Evolutionary conservation across 2,329 filamentous ascomycete species (phyloP), one percentile per base, ranked within the genome.

Genomic region (Beauveria sp.): DNA sequence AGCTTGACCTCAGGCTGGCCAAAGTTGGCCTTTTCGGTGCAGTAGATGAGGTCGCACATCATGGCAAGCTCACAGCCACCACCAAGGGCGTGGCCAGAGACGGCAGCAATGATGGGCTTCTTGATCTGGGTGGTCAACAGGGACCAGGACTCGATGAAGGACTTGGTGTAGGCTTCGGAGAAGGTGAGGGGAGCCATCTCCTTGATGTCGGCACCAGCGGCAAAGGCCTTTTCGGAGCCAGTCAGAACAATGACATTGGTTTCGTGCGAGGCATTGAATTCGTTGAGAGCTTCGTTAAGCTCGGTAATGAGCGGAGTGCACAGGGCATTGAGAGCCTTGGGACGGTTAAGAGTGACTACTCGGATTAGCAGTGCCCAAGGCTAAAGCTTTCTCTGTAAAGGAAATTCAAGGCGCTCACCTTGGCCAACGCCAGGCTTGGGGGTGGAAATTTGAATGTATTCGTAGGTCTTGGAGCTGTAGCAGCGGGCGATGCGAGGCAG

Each of bases 1-100:
- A 99, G 82, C 78, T 96, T 97, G 79, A 99, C 91, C 80, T 99
- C 95, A 1, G 95, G 95, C 78, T 98, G 95, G 14, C 95, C 95
- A 72, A 99, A 97, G 69, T 91, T 96, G 66, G 95, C 93, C 18
- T 77, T 85, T 56, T 87, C 82, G 2, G 90, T 93, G 77, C 90
- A 95, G 81, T 98, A 98, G 63, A 99, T 77, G 67, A 98, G 88
- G 73, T 99, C 95, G 71, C 89, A 91, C 95, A 98, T 99, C 81
- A 99, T 89, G 55, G 95, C 93, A 16, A 99, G 84, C 79, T 99
- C 95, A 73, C 95, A 99, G 52, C 95, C 95, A 58, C 95, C 95
- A 28, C 95, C 95, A 1, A 99, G 84, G 2, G 95, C 95, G 72
- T 97, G 93, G 20, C 95, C 95, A 10, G 95, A 95, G 3, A 99